Evolutionary conservation across 169 alveolate genomes (phyloP), one percentile per base, ranked within the genome.

Genomic region (Cryptosporidium sp.): DNA sequence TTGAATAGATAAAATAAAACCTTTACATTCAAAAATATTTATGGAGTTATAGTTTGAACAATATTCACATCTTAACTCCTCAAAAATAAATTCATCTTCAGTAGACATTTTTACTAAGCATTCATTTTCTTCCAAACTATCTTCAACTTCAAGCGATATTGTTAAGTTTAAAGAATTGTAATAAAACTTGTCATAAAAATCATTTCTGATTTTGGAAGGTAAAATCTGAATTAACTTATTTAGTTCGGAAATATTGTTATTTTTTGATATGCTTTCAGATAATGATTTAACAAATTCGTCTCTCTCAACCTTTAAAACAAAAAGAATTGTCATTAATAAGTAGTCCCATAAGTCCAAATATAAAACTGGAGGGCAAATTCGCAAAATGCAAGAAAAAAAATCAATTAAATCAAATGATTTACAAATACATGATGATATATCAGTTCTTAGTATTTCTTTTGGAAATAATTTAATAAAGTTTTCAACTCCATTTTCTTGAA

Each of bases 311-410:
- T 16, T 33, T 18, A 65, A 31, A 9, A 48, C 35, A 14, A 8
- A 18, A 10, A 18, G 23, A 26, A 80, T 29, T 62, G 89, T 39
- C 23, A 12, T 44, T 45, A 80, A 5, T 31, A 80, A 12, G 44
- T 80, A 60, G 26, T 80, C 68, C 89, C 89, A 80, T 21, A 80
- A 18, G 12, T 62, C 80, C 10, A 10, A 14, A 42, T 31, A 45
- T 26, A 80, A 4, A n/a, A 65, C 26, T 8, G 80, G 89, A 14
- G 89, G 89, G 10, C 80, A 62, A 9, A 29, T 21, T 31, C 21
- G 23, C 16, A 80, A 26, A 80, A 80, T 80, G 31, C 70, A 33
- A 31, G 52, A 60, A 1, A 29, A 18, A 44, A 80, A 80, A 33
- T 26, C 31, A 26, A 53, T 42, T 52, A 44, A 18, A n/a, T 72